These are phyloP conservation scores for Tagetes patula DNA, from an alignment of 129 eudicot genomes.

Conservation along the genomic window DNA sequence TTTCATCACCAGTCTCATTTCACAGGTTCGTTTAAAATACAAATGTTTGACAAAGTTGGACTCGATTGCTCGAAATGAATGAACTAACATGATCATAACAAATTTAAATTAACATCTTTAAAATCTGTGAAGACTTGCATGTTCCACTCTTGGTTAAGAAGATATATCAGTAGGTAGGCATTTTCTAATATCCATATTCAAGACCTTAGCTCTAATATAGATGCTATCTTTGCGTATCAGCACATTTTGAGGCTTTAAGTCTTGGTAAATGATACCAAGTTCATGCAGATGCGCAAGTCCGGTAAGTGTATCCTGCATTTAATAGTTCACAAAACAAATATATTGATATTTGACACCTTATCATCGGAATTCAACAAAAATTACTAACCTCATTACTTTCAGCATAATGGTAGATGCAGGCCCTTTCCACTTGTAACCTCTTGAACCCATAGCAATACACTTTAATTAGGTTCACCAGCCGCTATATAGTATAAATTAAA, in stretches of 20 bases:
- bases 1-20: background rate
- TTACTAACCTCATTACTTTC: constrained; percentile 78
- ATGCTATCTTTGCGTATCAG: constrained; percentile 64
- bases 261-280: constrained; percentile 84
- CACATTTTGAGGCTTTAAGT: constrained; percentile 85
- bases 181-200: constrained; percentile 97
- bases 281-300: constrained; percentile 90
- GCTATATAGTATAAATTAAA: too few relatives aligned
- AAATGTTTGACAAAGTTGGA: background rate
- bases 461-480: too few relatives aligned
- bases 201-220: constrained; percentile 66
- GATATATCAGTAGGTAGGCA: constrained; percentile 60
- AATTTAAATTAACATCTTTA: too few relatives aligned
- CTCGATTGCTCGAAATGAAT: too few relatives aligned
- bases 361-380: constrained; percentile 7
- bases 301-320: constrained; percentile 61
- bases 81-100: too few relatives aligned
- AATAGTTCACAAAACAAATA: constrained; percentile 8
- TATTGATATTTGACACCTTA: background rate
- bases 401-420: constrained; percentile 23
- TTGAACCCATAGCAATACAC: too few relatives aligned
- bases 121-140: constrained; percentile 40
- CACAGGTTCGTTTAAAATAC: background rate
- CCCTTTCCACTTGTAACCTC: too few relatives aligned
- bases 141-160: constrained; percentile 68